Evolutionary conservation across 2,329 filamentous ascomycete genomes (phyloP).

Genomic region (Pyrenophora teres): DNA sequence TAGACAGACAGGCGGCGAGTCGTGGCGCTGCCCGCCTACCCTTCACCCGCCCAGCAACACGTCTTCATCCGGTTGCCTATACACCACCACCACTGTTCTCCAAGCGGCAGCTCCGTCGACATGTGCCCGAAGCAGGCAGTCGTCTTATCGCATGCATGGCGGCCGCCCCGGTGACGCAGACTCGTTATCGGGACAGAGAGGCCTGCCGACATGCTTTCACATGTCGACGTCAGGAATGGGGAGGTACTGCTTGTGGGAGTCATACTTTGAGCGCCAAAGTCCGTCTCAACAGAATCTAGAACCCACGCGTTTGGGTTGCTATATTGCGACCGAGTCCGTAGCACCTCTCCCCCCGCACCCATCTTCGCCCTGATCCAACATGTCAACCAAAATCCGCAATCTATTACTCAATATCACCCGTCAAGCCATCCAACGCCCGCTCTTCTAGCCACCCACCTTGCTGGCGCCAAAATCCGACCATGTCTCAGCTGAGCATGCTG

Average conservation of each 20-base stretch:
- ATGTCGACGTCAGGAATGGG: slow-evolving; percentile 10
- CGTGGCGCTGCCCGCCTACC: slow-evolving; percentile 8
- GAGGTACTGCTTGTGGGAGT: not conserved
- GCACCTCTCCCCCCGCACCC: too few species aligned
- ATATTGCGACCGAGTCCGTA: not conserved
- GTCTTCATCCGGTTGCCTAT: slow-evolving; percentile 16
- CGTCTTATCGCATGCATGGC: slow-evolving; percentile 7
- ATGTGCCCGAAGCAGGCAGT: not conserved
- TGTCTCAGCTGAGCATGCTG: too few species aligned
- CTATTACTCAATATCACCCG: slow-evolving; percentile 7
- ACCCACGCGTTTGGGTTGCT: not conserved
- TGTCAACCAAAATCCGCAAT: slow-evolving; percentile 1
- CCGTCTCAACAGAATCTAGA: slow-evolving; percentile 9
- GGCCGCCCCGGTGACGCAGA: not conserved
- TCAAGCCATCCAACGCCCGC: too few species aligned
- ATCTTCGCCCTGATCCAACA: too few species aligned
- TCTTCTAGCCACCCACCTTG: too few species aligned
- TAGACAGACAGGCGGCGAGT: slow-evolving; percentile 10
- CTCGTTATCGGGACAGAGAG: slow-evolving; percentile 2
- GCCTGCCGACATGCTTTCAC: slow-evolving; percentile 4
- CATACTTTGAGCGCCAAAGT: slow-evolving; percentile 6
- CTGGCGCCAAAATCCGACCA: too few species aligned
- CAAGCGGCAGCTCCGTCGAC: slow-evolving; percentile 15
- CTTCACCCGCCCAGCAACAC: slow-evolving; percentile 11
- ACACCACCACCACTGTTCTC: slow-evolving; percentile 22